A percentile compares a stretch with the other conserved stretches of the same genome.
Conservation (phyloP, 2,329 filamentous ascomycete species). For the Diaporthe vexans region DNA sequence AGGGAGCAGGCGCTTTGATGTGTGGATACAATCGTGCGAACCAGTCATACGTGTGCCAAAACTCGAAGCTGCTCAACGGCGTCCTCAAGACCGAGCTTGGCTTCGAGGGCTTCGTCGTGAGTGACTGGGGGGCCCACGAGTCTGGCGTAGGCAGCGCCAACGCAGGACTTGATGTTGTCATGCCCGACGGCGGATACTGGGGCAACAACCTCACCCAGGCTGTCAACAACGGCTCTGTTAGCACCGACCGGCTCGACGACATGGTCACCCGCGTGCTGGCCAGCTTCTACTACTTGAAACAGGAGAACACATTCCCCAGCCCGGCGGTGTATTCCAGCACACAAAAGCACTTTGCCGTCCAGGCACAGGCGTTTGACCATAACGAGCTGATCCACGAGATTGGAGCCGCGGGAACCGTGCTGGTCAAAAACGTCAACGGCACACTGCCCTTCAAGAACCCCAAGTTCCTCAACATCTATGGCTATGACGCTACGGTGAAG, state of each 20-base stretch:
- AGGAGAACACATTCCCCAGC: constrained; percentile 36
- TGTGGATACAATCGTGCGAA: constrained; percentile 39
- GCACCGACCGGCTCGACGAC: constrained; percentile 68
- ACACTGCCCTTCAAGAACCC: constrained; percentile 67
- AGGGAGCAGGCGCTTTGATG: constrained; percentile 36
- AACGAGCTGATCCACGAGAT: constrained; percentile 39
- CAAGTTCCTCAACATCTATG: constrained; percentile 70
- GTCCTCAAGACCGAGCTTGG: constrained; percentile 74
- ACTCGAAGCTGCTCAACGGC: constrained; percentile 76
- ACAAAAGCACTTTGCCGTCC: constrained; percentile 38
- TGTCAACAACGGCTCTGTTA: constrained; percentile 71
- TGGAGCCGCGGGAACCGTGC: constrained; percentile 54
- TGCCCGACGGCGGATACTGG: constrained; percentile 64
- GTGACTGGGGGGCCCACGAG: constrained; percentile 78
- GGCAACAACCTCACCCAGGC: constrained; percentile 69
- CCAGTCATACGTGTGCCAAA: constrained; percentile 74
- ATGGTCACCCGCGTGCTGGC: constrained; percentile 57
- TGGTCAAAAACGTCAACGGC: constrained; percentile 73
- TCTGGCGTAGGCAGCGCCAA: constrained; percentile 71
- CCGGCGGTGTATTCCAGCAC: constrained; percentile 36
- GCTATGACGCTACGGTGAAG: constrained; percentile 70
- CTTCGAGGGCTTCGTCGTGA: constrained; percentile 75
- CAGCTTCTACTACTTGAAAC: constrained; percentile 38
- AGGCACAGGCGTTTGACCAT: constrained; percentile 35
- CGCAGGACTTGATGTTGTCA: constrained; percentile 79